Evolutionary conservation across 2,329 filamentous ascomycete species (phyloP).

Genomic region (Talaromyces rugulosus): DNA sequence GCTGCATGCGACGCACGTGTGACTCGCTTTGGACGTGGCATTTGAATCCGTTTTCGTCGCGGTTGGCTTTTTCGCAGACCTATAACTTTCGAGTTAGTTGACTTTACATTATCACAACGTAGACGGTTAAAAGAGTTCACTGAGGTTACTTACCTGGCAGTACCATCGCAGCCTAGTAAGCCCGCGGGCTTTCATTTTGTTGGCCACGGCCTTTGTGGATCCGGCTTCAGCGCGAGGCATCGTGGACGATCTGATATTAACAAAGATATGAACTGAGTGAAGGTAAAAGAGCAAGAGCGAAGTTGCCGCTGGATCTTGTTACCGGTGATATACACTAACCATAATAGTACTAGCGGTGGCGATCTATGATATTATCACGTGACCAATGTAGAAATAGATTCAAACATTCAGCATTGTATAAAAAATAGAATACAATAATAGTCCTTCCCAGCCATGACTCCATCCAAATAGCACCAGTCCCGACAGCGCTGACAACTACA

Average conservation of each 20-base stretch:
- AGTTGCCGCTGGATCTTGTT: background rate
- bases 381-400: background rate
- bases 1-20: conserved; percentile 83
- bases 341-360: background rate
- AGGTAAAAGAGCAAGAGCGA: background rate
- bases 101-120: background rate
- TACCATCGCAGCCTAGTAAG: conserved; percentile 84
- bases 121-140: background rate
- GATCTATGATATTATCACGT: background rate
- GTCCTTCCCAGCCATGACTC: background rate
- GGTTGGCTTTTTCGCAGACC: conserved; percentile 66
- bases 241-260: conserved; percentile 28
- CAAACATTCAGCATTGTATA: background rate
- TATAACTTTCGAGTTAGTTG: conserved; percentile 24
- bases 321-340: background rate
- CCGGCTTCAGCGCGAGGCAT: conserved; percentile 95
- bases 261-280: background rate
- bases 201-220: conserved; percentile 82
- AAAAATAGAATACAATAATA: background rate
- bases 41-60: conserved; percentile 89
- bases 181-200: conserved; percentile 74
- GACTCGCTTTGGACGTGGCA: conserved; percentile 78
- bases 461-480: background rate
- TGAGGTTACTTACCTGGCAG: conserved; percentile 51
- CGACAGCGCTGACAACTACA: background rate